Evolutionary conservation across 108 stramenopile genomes (phyloP).

Genomic region (Discostella stelligeroides): DNA sequence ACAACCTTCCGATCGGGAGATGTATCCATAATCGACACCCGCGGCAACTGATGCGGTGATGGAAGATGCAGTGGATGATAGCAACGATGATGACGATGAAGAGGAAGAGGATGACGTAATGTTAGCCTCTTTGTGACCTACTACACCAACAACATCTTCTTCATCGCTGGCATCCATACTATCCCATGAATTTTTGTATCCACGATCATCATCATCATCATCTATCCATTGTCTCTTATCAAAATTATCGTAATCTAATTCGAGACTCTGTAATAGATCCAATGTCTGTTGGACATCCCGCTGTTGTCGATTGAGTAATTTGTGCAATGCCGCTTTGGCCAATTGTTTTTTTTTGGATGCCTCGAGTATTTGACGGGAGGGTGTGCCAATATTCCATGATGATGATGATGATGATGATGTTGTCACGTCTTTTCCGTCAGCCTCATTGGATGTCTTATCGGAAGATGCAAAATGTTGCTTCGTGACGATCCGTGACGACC

Average conservation of each 20-base stretch:
- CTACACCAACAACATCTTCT: no score
- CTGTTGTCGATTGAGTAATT: slow-evolving; percentile 54
- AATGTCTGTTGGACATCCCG: slow-evolving; percentile 51
- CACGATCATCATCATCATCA: slow-evolving; percentile 7
- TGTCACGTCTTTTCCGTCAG: neutral
- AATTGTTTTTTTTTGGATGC: slow-evolving; percentile 25
- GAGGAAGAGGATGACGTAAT: neutral
- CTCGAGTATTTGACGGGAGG: slow-evolving; percentile 30
- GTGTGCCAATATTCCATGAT: slow-evolving; percentile 37
- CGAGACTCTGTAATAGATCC: slow-evolving; percentile 41
- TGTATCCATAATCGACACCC: slow-evolving; percentile 65
- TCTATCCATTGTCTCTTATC: neutral
- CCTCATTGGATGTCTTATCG: neutral
- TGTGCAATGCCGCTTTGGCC: slow-evolving; percentile 49
- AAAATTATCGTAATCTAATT: slow-evolving; percentile 10
- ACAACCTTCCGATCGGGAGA: slow-evolving; percentile 65
- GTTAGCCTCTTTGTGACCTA: no score
- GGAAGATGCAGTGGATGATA: neutral
- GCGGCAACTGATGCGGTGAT: slow-evolving; percentile 52
- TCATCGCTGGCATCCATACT: no score
- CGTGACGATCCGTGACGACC: no score
- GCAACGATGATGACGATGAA: neutral
- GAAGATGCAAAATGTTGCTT: neutral
- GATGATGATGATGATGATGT: neutral
- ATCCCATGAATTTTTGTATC: no score